Base-by-base conservation (phyloP, 805 yeast genomes). In the Nakazawaea wickerhamii region DNA sequence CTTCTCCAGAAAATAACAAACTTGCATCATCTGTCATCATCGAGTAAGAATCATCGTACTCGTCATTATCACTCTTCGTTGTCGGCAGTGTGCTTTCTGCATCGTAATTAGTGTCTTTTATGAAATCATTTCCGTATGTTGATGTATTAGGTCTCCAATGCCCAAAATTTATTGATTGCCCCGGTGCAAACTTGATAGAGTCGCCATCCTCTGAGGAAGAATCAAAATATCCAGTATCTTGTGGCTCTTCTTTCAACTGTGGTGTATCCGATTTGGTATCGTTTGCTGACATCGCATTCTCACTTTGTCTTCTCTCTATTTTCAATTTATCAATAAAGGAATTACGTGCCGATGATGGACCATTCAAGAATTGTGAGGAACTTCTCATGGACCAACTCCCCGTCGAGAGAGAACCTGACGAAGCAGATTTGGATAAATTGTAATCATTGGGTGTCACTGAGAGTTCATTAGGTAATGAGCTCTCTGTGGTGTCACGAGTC, bases 121-220 rank as follows among this genome's bases (percentile, higher is more conserved):
- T 72, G 43, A 73, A 73, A 40, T 68, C 69, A 45, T 72, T 77
- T 40, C 79, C 60, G 53, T 56, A 73, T 30, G 61, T 62, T 25
- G 61, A 64, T 7, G 82, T 77, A 50, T 78, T 73, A 2, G 84
- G 84, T 53, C 68, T 71, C 84, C 85, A 79, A 21, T 61, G 61
- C 2, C 79, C 80, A 61, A 75, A 61, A 44, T 65, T 71, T 33
- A 75, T 57, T 3, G 64, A 60, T 45, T 55, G 44, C 5, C 41
- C 41, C 9, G 21, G 45, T 11, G 18, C 15, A 27, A 43, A 22
- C 3, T 32, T 37, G n/a, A 26, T 26, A 26, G 36, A 33, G 4
- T 21, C 28, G 1, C 59, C 60, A 14, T 57, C 2, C 67, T 67
- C 32, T 51, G 55, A 15, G 25, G 38, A 22, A 17, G 41, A 37